Percentiles rank a stretch among this genome's conserved stretches.
These are phyloP conservation scores for Arxiozyma slooffiae DNA, from an alignment of 1,139 yeast species.

Conservation along the genomic window DNA sequence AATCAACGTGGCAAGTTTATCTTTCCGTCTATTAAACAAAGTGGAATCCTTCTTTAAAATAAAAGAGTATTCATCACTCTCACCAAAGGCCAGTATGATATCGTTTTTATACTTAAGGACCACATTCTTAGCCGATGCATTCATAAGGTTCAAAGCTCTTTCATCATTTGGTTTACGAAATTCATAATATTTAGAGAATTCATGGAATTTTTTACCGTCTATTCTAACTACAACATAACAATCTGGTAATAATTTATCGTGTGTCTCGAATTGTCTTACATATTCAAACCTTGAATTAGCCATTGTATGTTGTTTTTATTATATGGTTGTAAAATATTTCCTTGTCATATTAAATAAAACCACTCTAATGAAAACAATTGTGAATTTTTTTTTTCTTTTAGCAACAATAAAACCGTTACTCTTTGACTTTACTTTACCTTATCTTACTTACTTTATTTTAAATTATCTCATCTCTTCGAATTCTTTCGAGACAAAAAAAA, in stretches of 20 bases:
- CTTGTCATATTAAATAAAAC: background rate
- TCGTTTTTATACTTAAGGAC: slow-evolving; percentile 49
- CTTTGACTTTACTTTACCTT: too few relatives aligned
- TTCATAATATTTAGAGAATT: slow-evolving; percentile 59
- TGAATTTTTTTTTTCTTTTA: too few relatives aligned
- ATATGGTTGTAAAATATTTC: background rate
- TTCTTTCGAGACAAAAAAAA: background rate
- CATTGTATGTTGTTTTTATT: slow-evolving; percentile 33
- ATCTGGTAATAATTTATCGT: slow-evolving; percentile 62
- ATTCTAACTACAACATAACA: slow-evolving; percentile 75
- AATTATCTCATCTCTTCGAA: background rate
- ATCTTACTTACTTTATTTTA: too few relatives aligned
- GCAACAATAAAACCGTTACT: background rate
- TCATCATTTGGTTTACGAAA: slow-evolving; percentile 84
- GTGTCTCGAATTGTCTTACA: slow-evolving; percentile 72
- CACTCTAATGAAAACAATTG: too few relatives aligned
- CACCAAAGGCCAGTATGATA: slow-evolving; percentile 78
- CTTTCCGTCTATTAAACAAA: slow-evolving; percentile 71
- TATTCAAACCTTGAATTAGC: slow-evolving; percentile 79
- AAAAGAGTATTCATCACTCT: slow-evolving; percentile 89
- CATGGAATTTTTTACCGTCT: slow-evolving; percentile 93
- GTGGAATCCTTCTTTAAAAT: slow-evolving; percentile 52
- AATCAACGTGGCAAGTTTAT: slow-evolving; percentile 68
- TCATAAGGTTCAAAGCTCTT: slow-evolving; percentile 70
- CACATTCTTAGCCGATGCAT: slow-evolving; percentile 60